A percentile compares a stretch with the other conserved stretches of the same genome.
Evolutionary conservation across 2,329 filamentous ascomycete genomes (phyloP).

Genomic region (Zasmidium angulare): DNA sequence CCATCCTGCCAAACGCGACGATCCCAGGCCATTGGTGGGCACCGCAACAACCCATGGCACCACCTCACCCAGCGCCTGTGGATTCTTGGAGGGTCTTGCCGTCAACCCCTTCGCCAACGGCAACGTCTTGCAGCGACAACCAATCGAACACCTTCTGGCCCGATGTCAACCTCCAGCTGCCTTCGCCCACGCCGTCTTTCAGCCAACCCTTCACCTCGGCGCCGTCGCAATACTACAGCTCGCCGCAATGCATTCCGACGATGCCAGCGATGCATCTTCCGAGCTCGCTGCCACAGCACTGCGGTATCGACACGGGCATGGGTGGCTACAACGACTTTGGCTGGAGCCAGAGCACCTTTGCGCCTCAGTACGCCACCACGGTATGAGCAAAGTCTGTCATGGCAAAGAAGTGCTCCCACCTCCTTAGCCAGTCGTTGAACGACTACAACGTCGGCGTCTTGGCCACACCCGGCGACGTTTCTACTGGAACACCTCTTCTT

Average conservation of each 20-base stretch:
- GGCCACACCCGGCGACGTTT: constrained; percentile 39
- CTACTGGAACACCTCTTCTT: constrained; percentile 18
- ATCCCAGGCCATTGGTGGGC: constrained; percentile 77
- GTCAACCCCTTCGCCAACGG: constrained; percentile 75
- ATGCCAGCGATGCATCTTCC: constrained; percentile 78
- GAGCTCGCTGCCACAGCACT: constrained; percentile 81
- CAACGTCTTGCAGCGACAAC: constrained; percentile 70
- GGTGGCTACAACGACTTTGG: constrained; percentile 75
- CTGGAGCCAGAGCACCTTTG: constrained; percentile 85
- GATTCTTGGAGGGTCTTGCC: constrained; percentile 90
- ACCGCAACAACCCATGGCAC: constrained; percentile 59
- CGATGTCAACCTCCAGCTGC: constrained; percentile 69
- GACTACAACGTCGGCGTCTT: constrained; percentile 39
- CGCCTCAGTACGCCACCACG: constrained; percentile 66
- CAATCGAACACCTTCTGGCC: constrained; percentile 74
- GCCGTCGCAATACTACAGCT: constrained; percentile 68
- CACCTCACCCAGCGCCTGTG: constrained; percentile 67
- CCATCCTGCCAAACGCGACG: constrained; percentile 74
- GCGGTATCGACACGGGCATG: constrained; percentile 64
- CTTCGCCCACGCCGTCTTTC: constrained; percentile 77
- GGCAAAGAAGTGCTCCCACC: constrained; percentile 28
- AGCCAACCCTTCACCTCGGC: constrained; percentile 69
- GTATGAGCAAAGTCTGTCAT: constrained; percentile 68
- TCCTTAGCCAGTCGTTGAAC: constrained; percentile 30
- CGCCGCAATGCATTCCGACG: constrained; percentile 70